phyloP scores from a whole-genome alignment of 202 grass and related monocot genomes.

The Saccharum hybrid region DNA sequence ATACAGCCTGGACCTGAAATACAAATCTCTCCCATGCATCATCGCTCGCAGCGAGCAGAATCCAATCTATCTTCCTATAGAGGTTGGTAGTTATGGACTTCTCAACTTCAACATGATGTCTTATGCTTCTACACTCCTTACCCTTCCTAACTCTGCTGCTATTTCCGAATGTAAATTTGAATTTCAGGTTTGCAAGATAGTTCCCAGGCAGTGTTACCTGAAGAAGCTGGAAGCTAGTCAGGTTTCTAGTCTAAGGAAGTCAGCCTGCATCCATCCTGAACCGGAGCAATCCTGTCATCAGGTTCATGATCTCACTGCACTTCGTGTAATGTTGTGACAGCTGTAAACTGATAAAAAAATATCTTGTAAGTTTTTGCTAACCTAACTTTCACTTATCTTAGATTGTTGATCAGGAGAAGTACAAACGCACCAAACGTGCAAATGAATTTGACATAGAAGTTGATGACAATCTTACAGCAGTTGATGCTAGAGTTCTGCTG shows the following conservation, averaged over 20 bases:
- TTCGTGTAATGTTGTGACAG: background rate
- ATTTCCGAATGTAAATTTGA: background rate
- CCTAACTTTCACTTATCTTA: conserved; percentile 22
- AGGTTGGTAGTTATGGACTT: conserved; percentile 45
- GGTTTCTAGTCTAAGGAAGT: background rate
- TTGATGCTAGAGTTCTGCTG: conserved; percentile 62
- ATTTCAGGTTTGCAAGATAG: conserved; percentile 52
- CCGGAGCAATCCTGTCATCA: conserved; percentile 9
- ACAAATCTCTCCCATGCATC: conserved; percentile 55
- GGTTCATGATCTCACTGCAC: conserved; percentile 26
- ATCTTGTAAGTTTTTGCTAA: background rate
- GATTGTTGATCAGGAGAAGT: conserved; percentile 42
- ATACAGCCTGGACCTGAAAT: conserved; percentile 37
- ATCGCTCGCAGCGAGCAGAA: conserved; percentile 45
- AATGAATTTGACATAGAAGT: conserved; percentile 66
- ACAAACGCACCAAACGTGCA: conserved; percentile 38
- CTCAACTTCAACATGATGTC: conserved; percentile 23
- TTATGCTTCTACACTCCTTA: background rate
- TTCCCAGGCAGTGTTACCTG: conserved; percentile 36
- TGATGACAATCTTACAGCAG: conserved; percentile 35
- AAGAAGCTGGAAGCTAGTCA: conserved; percentile 44
- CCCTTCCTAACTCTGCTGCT: background rate
- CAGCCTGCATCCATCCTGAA: conserved; percentile 3
- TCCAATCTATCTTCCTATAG: conserved; percentile 59
- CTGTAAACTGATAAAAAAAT: background rate